Percentiles rank a stretch among this genome's conserved stretches.
Evolutionary conservation across 768 basidiomycete genomes (phyloP).

Genomic region (Neoboletus subvelutipes): DNA sequence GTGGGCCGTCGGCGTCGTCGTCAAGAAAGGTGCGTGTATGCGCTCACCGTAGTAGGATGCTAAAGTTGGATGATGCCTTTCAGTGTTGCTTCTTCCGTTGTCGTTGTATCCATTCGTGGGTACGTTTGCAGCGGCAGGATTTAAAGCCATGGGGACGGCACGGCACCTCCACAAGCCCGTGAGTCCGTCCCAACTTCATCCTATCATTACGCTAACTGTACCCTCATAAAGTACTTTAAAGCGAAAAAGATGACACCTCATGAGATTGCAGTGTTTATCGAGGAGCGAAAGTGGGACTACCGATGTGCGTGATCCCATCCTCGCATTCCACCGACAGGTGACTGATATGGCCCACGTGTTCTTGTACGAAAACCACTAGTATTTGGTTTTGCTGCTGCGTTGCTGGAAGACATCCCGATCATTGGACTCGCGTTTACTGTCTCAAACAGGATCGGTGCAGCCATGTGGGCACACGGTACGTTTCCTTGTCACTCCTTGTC

Average conservation of each 20-base stretch:
- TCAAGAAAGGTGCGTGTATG: constrained; percentile 26
- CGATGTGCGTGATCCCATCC: constrained; percentile 44
- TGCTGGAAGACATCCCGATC: constrained; percentile 81
- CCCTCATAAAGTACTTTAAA: constrained; percentile 64
- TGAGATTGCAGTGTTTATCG: constrained; percentile 74
- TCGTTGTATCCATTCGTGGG: constrained; percentile 71
- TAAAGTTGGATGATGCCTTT: background rate
- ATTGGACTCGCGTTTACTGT: constrained; percentile 79
- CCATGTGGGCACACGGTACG: constrained; percentile 90
- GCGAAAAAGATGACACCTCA: constrained; percentile 76
- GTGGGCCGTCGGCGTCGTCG: constrained; percentile 15
- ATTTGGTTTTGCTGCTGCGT: constrained; percentile 82
- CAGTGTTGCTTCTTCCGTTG: constrained; percentile 62
- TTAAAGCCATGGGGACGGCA: constrained; percentile 69
- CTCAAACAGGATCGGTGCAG: constrained; percentile 87
- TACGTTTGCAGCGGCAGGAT: constrained; percentile 54
- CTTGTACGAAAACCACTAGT: constrained; percentile 37
- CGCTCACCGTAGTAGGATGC: background rate
- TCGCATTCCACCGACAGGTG: background rate
- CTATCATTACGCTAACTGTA: background rate
- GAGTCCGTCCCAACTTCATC: constrained; percentile 17
- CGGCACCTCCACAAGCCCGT: constrained; percentile 69
- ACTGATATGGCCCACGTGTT: background rate
- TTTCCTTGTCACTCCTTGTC: background rate
- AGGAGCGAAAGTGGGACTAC: constrained; percentile 91